A percentile compares a stretch with the other conserved stretches of the same genome.
Evolutionary conservation across 2,329 filamentous ascomycete species (phyloP).

Genomic region (Exophiala xenobiotica): DNA sequence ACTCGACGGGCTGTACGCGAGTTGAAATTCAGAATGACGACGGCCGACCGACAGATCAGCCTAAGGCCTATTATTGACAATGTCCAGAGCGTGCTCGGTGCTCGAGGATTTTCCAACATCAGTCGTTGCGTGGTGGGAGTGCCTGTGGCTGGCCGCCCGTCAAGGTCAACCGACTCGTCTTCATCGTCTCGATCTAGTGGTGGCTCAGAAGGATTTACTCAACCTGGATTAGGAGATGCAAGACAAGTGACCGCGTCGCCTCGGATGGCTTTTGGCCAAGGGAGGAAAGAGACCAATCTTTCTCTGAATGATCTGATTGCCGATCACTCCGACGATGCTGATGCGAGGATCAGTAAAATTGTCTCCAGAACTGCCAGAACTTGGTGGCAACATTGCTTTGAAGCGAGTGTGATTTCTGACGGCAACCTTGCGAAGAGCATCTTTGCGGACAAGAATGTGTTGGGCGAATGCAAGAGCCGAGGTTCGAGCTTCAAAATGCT

Average conservation of each 20-base stretch:
- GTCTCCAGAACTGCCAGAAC: slow-evolving; percentile 88
- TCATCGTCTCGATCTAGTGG: slow-evolving; percentile 30
- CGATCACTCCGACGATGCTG: slow-evolving; percentile 66
- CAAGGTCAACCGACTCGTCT: slow-evolving; percentile 43
- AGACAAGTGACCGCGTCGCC: slow-evolving; percentile 19
- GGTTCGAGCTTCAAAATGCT: slow-evolving; percentile 86
- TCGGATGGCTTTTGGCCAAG: slow-evolving; percentile 26
- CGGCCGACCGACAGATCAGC: slow-evolving; percentile 43
- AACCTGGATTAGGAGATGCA: slow-evolving; percentile 33
- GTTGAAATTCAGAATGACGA: slow-evolving; percentile 47
- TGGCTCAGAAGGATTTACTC: slow-evolving; percentile 35
- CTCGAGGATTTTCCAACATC: slow-evolving; percentile 49
- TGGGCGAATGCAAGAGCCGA: slow-evolving; percentile 82
- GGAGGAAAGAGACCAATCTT: slow-evolving; percentile 36
- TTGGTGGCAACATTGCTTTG: slow-evolving; percentile 96
- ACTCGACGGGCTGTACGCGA: slow-evolving; percentile 46
- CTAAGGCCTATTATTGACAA: slow-evolving; percentile 50
- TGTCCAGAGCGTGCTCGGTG: slow-evolving; percentile 47
- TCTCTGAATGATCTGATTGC: slow-evolving; percentile 70
- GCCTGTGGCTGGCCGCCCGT: slow-evolving; percentile 47
- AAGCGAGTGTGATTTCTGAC: slow-evolving; percentile 59
- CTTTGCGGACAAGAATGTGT: slow-evolving; percentile 72
- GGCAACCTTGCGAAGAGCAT: slow-evolving; percentile 61
- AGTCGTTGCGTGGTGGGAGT: slow-evolving; percentile 50
- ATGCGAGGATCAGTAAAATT: slow-evolving; percentile 87